Percentiles rank a stretch among this genome's conserved stretches.
phyloP scores from a whole-genome alignment of 192 early-diverging fungal species.

The Rhizophlyctis rosea region DNA sequence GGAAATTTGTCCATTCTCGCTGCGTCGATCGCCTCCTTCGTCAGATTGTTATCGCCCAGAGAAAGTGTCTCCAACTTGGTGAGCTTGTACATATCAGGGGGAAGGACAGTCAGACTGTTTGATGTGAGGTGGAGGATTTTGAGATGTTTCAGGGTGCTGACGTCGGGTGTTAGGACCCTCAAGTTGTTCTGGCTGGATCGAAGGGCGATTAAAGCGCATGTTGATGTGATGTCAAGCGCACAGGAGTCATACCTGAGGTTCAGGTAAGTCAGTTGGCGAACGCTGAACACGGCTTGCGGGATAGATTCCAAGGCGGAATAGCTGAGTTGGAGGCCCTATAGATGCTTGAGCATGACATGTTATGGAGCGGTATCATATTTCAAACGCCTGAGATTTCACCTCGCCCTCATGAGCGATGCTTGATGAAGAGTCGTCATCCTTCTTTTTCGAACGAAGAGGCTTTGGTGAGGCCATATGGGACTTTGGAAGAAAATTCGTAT shows the following conservation, averaged over 20 bases:
- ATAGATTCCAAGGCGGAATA: neutral
- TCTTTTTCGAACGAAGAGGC: too few relatives aligned
- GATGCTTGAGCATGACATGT: too few relatives aligned
- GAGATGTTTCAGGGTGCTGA: neutral
- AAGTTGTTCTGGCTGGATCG: neutral
- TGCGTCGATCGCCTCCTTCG: conserved; percentile 1
- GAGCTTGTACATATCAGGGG: conserved; percentile 14
- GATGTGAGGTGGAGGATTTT: neutral
- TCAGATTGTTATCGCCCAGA: conserved; percentile 24
- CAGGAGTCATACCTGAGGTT: neutral
- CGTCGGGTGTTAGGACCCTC: neutral
- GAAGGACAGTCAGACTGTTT: conserved; percentile 14
- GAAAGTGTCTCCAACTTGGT: conserved; percentile 12
- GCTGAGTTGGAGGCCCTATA: neutral
- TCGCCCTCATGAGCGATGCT: too few relatives aligned
- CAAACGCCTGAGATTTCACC: too few relatives aligned
- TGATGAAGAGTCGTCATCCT: too few relatives aligned
- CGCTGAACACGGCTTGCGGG: neutral
- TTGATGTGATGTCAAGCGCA: neutral
- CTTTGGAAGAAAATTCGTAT: too few relatives aligned
- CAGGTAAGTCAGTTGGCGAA: neutral
- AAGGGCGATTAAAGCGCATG: neutral
- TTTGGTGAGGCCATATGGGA: too few relatives aligned
- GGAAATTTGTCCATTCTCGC: conserved; percentile 19
- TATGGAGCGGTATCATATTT: too few relatives aligned